Base-by-base conservation (phyloP, 441 rosid genomes). In the Eruca vesicaria region DNA sequence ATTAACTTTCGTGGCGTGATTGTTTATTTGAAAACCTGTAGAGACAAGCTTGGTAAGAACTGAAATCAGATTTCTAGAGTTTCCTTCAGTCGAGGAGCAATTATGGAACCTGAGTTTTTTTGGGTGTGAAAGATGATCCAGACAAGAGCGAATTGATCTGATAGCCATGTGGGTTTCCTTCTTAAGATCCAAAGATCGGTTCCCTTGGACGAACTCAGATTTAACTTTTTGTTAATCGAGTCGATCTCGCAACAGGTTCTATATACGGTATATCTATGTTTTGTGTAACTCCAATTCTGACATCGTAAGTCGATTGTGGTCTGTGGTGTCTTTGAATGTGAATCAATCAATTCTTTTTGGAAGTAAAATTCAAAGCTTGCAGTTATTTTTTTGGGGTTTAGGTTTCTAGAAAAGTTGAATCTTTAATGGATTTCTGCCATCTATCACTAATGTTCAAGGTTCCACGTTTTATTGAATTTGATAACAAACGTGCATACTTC, bases 141-240 rank as follows among this genome's bases (percentile, higher is more conserved):
- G 61, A 63, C 41, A 55, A 65, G 75, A 62, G 55, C 72, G 68
- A 76, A 76, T 80, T 86, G 85, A 86, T 83, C 60, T 16, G 14
- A 65, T 56, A 86, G 89, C 80, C 98, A 96, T 96, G 97, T 88
- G 98, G 98, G 65, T 86, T 71, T 79, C 92, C 78, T 96, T 96
- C 70, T 93, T 94, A 90, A 86, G 87, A 90, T 82, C 98, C 71
- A 86, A 97, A 86, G 93, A 93, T 88, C 97, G 98, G 60, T 90
- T 93, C 86, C 88, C 99, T 80, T 73, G 91, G 7, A 3, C 91
- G 86, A 32, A 97, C 91, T 81, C 90, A 96, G 98, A 97, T 93
- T 68, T 15, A 15, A 12, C 28, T 15, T 16, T 69, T 68, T 19
- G 62, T 50, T 57, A 68, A 66, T 72, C 66, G 36, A 3, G 11